Evolutionary conservation across 768 basidiomycete genomes (phyloP), one percentile per base, ranked within the genome.

Genomic region (Mycena vulgaris): DNA sequence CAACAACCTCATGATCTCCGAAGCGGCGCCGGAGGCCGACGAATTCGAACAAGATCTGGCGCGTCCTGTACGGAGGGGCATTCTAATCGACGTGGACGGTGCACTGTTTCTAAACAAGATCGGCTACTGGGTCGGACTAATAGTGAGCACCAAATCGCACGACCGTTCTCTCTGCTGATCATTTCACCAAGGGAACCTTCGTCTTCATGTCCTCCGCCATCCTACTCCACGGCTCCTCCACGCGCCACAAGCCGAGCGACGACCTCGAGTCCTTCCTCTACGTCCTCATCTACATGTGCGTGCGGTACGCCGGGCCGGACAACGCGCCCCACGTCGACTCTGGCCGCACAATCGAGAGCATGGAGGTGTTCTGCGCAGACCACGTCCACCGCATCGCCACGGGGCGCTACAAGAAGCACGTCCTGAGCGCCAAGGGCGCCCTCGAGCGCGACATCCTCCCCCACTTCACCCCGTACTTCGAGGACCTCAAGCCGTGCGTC

Each of bases 201-300:
- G n/a, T 48, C 40, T 68, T 68, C 59, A 60, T 68, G 59, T 68
- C 66, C n/a, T 61, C 66, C 5, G 59, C 58, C 49, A 51, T 68
- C n/a, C 35, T 68, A n/a, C 39, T 33, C 9, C 47, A 47, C 55
- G 53, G 68, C 10, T 57, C 60, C 13, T 69, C 53, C 61, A 40
- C 28, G 25, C 27, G 27, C 40, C 68, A 63, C 21, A 63, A 63
- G 37, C 53, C 68, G 6, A 63, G 53, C 37, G 55, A 62, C 60
- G 60, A 68, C 30, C 52, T 63, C 9, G 45, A 63, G 37, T 57
- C 53, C 17, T 63, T 69, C 61, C 56, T 47, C 28, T 69, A 55
- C 55, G 60, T 69, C 19, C 53, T 69, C n/a, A 33, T 63, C n/a
- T 69, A 69, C 28, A 19, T 69, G 0, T 49, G 61, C 30, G 33